These are phyloP conservation scores for Syzygium jambos DNA, from an alignment of 345 rosid genomes.

Conservation along the genomic window DNA sequence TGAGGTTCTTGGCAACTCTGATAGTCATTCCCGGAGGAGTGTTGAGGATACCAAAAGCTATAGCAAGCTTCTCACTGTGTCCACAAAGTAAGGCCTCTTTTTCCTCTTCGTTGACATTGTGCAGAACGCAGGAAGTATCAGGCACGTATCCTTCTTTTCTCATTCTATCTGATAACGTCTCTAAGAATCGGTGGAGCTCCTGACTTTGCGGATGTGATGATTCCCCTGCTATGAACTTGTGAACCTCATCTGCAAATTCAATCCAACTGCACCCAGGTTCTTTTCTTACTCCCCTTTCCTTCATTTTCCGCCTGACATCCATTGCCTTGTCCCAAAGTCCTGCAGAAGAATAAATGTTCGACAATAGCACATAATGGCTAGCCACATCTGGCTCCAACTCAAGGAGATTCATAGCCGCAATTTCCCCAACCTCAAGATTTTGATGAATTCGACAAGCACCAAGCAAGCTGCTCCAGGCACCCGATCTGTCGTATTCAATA, in stretches of 20 bases:
- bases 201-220: slow-evolving; percentile 66
- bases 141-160: slow-evolving; percentile 75
- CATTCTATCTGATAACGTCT: slow-evolving; percentile 53
- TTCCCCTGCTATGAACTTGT: slow-evolving; percentile 75
- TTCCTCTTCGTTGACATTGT: slow-evolving; percentile 64
- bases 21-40: slow-evolving; percentile 59
- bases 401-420: slow-evolving; percentile 56
- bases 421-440: slow-evolving; percentile 72
- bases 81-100: slow-evolving; percentile 78
- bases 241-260: slow-evolving; percentile 62
- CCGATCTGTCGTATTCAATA: slow-evolving; percentile 36
- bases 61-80: slow-evolving; percentile 85
- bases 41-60: slow-evolving; percentile 76
- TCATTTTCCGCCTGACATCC: slow-evolving; percentile 68
- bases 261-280: slow-evolving; percentile 98
- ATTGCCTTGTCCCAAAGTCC: slow-evolving; percentile 76
- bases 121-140: slow-evolving; percentile 83
- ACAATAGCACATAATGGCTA: slow-evolving; percentile 83
- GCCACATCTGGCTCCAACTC: slow-evolving; percentile 66
- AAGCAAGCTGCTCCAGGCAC: slow-evolving; percentile 88
- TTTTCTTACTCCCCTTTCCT: slow-evolving; percentile 70
- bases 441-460: slow-evolving; percentile 70
- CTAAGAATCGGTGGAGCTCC: slow-evolving; percentile 45
- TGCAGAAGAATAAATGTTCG: slow-evolving; percentile 74
- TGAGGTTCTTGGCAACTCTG: slow-evolving; percentile 82